Base-by-base conservation (phyloP, 257 asterid genomes). In the Ilex aquifolium region DNA sequence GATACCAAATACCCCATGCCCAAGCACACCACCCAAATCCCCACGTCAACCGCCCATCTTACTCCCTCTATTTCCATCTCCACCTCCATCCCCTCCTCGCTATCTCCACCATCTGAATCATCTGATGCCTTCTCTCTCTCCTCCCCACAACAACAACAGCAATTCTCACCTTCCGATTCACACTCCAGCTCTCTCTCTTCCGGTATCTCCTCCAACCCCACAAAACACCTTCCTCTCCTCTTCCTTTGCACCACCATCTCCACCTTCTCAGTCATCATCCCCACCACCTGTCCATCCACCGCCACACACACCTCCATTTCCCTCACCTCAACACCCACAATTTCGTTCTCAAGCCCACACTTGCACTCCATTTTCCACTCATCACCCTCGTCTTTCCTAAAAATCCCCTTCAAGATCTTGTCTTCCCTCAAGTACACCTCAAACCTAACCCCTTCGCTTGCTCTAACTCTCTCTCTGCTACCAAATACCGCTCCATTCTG, bases 31-130 rank as follows among this genome's bases (percentile, higher is more conserved):
- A 78, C 88, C 96, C 92, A 85, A 32, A 90, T 79, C 65, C 95
- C 96, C 50, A 83, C 86, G 62, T 87, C 97, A 57, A 90, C 77
- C 32, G 95, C 95, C 95, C 91, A 87, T 31, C 80, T 65, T 61
- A 81, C 83, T 6, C 75, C 72, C 27, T 66, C 79, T 59, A 32
- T 46, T 64, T 61, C 69, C 10, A 15, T 59, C 11, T 56, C 74
- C 68, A 16, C 7, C 31, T 60, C 65, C 32, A 66, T 76, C 60
- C 69, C 83, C 71, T 36, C 72, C 78, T 63, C 59, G 59, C 69
- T 61, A 32, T 1, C 44, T 6, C 21, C 68, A 30, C 62, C 13
- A 46, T 66, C 81, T 15, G 70, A 75, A 0, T 63, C 78, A 40
- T 51, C 77, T 0, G 2, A 53, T 9, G 10, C 76, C 44, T 59